Evolutionary conservation across 331 rosid genomes (phyloP), one percentile per base, ranked within the genome.

Genomic region (Prunus yedoensis): DNA sequence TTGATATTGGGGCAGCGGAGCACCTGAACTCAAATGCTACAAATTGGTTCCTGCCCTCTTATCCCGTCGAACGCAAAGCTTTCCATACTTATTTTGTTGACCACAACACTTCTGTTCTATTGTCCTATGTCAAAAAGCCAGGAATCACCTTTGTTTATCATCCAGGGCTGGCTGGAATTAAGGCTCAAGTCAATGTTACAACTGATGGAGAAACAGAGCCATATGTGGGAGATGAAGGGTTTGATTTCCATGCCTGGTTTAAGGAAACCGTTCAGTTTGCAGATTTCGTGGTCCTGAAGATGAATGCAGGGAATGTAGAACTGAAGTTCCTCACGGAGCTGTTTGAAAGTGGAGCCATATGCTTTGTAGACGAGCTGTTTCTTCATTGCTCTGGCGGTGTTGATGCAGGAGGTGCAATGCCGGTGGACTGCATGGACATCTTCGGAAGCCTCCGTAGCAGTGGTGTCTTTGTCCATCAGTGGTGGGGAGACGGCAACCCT

Each of bases 71-170:
- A 60, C 89, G 78, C 74, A 84, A 75, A 27, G 87, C 79, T 75
- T 92, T 94, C 84, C 85, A 82, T 74, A 88, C 85, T 14, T 94
- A 92, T 72, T 89, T 92, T 77, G 99, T 94, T 74, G 97, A 94
- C 71, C 92, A 94, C 80, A 93, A 92, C 87, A 90, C 97, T 80
- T 90, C 97, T 14, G 84, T 89, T 17, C 60, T 94, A 51, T 43
- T 86, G 72, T 81, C 97, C 56, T 83, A 87, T 53, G 94, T 94
- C 70, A 87, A 85, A 70, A 70, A 81, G 47, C 97, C 97, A 0
- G 97, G 99, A 49, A 71, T 94, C 70, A 92, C 97, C 35, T 94
- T 94, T 78, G 99, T 94, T 75, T 94, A 92, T 85, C 96, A 92
- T 70, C 99, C 99, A 11, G 97, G 93, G 10, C 85, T 94, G 75